These are phyloP conservation scores for Eremothecium coryli DNA, from an alignment of 1,139 yeast species.

Conservation along the genomic window DNA sequence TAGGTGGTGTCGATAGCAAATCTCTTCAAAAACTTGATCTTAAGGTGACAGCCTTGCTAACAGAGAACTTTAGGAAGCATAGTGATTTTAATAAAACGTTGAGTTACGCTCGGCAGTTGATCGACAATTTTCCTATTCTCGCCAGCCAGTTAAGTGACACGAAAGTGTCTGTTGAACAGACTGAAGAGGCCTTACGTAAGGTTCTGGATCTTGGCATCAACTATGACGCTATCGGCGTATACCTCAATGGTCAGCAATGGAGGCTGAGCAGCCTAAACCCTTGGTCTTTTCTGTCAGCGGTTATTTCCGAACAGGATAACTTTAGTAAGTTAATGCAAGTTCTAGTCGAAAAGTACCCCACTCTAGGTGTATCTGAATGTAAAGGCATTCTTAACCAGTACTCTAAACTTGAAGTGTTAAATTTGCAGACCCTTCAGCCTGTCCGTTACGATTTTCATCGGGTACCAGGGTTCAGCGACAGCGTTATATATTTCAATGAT, in stretches of 20 bases:
- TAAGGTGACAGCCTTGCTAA: conserved; percentile 40
- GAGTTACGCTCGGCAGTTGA: conserved; percentile 32
- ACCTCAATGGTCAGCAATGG: conserved; percentile 50
- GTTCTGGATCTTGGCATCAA: conserved; percentile 19
- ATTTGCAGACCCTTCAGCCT: conserved; percentile 24
- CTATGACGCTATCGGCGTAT: conserved; percentile 39
- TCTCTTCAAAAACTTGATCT: conserved; percentile 37
- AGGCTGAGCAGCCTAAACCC: conserved; percentile 20
- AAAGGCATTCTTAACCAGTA: conserved; percentile 16
- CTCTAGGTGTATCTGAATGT: conserved; percentile 6
- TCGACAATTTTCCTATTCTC: conserved; percentile 46
- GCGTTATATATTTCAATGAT: conserved; percentile 69
- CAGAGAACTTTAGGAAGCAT: conserved; percentile 27
- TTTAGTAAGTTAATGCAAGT: conserved; percentile 9
- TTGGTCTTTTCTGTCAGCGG: conserved; percentile 15
- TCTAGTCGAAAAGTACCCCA: conserved; percentile 6
- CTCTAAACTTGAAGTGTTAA: conserved; percentile 17
- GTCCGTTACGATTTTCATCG: conserved; percentile 27
- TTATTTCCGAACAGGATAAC: conserved; percentile 16
- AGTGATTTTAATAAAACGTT: conserved; percentile 28
- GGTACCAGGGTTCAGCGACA: conserved; percentile 23
- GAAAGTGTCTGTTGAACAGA: conserved; percentile 11
- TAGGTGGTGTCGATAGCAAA: conserved; percentile 18
- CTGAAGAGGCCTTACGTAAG: conserved; percentile 11
- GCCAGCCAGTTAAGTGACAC: conserved; percentile 25